Percentiles rank a stretch among this genome's conserved stretches.
phyloP scores from a whole-genome alignment of 306 rosid species.

The Quercus glauca region DNA sequence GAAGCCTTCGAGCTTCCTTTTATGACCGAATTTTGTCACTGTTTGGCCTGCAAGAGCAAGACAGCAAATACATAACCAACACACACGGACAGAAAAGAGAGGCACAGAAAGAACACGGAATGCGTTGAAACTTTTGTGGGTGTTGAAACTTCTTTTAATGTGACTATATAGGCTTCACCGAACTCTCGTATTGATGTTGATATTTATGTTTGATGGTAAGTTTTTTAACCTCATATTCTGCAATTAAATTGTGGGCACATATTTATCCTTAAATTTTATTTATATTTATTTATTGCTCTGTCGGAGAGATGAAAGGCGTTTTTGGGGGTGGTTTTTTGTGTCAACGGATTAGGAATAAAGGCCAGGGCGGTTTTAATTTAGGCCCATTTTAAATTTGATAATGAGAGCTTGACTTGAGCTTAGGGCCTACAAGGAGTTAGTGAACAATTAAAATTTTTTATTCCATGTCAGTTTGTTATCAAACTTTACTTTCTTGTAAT shows the following conservation, averaged over 20 bases:
- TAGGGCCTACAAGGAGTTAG: neutral
- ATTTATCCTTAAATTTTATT: neutral
- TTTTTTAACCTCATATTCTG: neutral
- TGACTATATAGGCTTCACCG: too few relatives aligned
- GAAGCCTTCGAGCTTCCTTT: slow-evolving; percentile 39
- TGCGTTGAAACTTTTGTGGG: too few relatives aligned
- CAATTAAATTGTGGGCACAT: slow-evolving; percentile 17
- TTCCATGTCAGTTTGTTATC: slow-evolving; percentile 27
- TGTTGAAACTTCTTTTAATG: too few relatives aligned
- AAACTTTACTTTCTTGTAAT: too few relatives aligned
- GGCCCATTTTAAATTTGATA: slow-evolving; percentile 14
- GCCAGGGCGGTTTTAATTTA: slow-evolving; percentile 10
- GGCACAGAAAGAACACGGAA: too few relatives aligned
- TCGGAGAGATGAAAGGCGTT: slow-evolving; percentile 17
- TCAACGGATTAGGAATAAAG: slow-evolving; percentile 13
- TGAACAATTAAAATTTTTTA: slow-evolving; percentile 9
- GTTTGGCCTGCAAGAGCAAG: slow-evolving; percentile 21
- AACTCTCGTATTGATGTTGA: too few relatives aligned
- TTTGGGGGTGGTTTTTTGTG: slow-evolving; percentile 5
- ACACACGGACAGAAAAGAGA: neutral
- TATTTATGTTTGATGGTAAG: neutral
- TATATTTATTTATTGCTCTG: neutral
- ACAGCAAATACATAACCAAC: neutral
- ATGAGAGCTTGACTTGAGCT: slow-evolving; percentile 28
- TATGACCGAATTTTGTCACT: slow-evolving; percentile 40